Percentiles rank a stretch among this genome's conserved stretches.
Conservation (phyloP, 352 stramenopile genomes). For the Phytopythium kandeliae region DNA sequence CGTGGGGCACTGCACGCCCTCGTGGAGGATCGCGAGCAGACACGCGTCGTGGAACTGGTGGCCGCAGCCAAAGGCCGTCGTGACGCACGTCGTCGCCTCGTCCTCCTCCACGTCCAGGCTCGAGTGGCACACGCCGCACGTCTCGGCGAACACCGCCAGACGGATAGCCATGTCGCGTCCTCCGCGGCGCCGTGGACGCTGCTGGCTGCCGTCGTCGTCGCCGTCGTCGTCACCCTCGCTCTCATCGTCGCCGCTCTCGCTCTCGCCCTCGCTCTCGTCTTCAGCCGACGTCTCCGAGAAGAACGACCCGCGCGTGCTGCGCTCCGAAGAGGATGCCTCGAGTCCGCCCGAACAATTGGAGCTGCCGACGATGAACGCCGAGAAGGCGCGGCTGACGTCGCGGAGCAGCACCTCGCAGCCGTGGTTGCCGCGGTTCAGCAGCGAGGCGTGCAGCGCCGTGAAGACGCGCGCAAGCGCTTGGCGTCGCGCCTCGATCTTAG, state of each 20-base stretch:
- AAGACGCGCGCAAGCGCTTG: constrained; percentile 19
- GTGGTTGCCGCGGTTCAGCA: constrained; percentile 27
- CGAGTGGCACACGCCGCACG: constrained; percentile 17
- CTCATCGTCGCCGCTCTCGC: too few relatives aligned
- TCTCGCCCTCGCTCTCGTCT: constrained; percentile 25
- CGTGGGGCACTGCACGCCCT: constrained; percentile 19
- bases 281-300: constrained; percentile 21
- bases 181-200: background rate
- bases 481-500: constrained; percentile 20
- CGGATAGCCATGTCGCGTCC: background rate
- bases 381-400: constrained; percentile 22
- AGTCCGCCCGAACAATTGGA: constrained; percentile 21
- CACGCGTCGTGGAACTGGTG: constrained; percentile 31
- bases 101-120: constrained; percentile 16
- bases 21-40: constrained; percentile 18
- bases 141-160: constrained; percentile 4
- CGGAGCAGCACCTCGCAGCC: constrained; percentile 18
- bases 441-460: constrained; percentile 16
- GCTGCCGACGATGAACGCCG: constrained; percentile 16
- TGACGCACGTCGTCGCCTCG: constrained; percentile 15
- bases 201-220: constrained; percentile 1
- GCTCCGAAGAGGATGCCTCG: constrained; percentile 11
- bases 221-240: constrained; percentile 17
- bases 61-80: constrained; percentile 25
- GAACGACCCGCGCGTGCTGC: constrained; percentile 15